Evolutionary conservation across 1,139 yeast species (phyloP), one percentile per base, ranked within the genome.

Genomic region (Scheffersomyces stambukii): DNA sequence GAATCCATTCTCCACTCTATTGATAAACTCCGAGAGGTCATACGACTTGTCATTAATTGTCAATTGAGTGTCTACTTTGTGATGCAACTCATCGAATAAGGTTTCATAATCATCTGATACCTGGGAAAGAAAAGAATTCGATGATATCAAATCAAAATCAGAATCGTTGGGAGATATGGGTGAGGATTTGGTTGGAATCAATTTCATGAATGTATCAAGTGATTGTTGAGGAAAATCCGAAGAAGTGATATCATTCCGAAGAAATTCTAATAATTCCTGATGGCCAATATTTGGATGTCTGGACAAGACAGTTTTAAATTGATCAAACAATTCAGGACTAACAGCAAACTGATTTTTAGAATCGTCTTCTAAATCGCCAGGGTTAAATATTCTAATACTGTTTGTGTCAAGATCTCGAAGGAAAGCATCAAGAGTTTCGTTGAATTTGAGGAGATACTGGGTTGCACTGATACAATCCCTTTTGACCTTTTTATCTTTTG

Each of bases 1-100:
- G n/a, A 53, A 52, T 13, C 61, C 61, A 22, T 41, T 36, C 30
- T 51, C 57, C 13, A 56, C 37, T 24, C 41, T 46, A 12, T 36
- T 32, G 19, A 54, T 34, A 32, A 57, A 56, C 26, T 41, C 52
- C 15, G 37, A 31, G n/a, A 57, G 27, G 34, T 57, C 60, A 36
- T 52, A 54, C 11, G 51, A 48, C 30, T 48, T 54, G 21, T 53
- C 56, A 17, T 38, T 38, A 11, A 40, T 45, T 49, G 27, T 46
- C 35, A 17, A 51, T 38, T 35, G 54, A 51, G 16, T 18, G 10
- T 22, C 32, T 5, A 33, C 19, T 10, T 14, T 28, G 21, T 31
- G 30, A 19, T 28, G 32, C 8, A 25, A 15, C 6, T 34, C 34
- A 20, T 34, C 40, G 25, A 36, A 36, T n/a, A 34, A 39, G 28